These are phyloP conservation scores for Psilocybe tampanensis DNA, from an alignment of 768 basidiomycete genomes.

Conservation along the genomic window DNA sequence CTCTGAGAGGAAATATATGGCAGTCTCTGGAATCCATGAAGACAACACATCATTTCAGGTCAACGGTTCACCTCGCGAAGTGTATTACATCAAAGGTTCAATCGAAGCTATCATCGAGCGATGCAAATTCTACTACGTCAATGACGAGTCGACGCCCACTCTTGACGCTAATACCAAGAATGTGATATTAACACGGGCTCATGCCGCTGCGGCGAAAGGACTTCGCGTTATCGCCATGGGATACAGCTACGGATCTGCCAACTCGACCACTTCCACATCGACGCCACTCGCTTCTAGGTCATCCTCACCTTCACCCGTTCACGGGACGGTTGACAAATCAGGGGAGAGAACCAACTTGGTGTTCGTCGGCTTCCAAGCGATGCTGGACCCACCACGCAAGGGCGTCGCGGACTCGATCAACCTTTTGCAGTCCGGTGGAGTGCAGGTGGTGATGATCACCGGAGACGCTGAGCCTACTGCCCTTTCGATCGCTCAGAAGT, in stretches of 20 bases:
- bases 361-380: constrained; percentile 93
- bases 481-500: constrained; percentile 80
- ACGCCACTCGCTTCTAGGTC: constrained; percentile 14
- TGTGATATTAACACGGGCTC: constrained; percentile 73
- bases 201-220: constrained; percentile 70
- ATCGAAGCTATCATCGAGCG: constrained; percentile 85
- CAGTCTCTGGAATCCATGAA: constrained; percentile 74
- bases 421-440: constrained; percentile 79
- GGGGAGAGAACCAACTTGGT: constrained; percentile 60
- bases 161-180: constrained; percentile 71
- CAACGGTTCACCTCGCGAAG: constrained; percentile 54
- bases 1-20: constrained; percentile 95
- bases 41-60: constrained; percentile 31
- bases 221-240: constrained; percentile 92
- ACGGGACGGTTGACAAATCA: constrained; percentile 25
- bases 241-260: constrained; percentile 72
- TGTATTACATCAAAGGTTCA: constrained; percentile 91
- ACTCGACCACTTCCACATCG: neutral
- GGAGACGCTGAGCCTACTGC: constrained; percentile 94
- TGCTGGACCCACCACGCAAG: constrained; percentile 92
- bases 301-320: constrained; percentile 30
- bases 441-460: constrained; percentile 99
- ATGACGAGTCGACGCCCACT: constrained; percentile 83
- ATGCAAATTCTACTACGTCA: constrained; percentile 89
- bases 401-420: constrained; percentile 92